phyloP scores from a whole-genome alignment of 2,329 filamentous ascomycete species.

The Raffaelea deltoideospora region DNA sequence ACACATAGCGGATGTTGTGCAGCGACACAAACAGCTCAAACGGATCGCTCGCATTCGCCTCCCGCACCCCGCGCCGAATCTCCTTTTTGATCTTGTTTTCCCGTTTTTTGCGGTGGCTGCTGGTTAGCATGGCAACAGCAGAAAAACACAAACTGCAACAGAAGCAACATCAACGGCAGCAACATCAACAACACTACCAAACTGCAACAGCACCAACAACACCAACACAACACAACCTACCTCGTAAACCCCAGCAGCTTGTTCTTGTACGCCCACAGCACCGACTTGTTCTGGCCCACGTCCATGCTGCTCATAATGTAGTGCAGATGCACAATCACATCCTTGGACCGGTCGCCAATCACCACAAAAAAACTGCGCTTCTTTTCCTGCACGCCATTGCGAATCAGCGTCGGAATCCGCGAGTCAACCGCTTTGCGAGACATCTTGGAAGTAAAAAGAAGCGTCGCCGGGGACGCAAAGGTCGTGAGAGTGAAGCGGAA shows the following conservation, averaged over 20 bases:
- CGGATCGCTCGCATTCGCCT: conserved; percentile 82
- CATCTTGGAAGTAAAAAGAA: conserved; percentile 25
- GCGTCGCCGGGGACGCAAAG: too few relatives aligned
- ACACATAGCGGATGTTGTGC: conserved; percentile 95
- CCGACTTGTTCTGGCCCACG: conserved; percentile 76
- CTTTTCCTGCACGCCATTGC: conserved; percentile 86
- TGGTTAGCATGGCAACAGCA: background rate
- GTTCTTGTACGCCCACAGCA: conserved; percentile 95
- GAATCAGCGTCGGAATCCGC: conserved; percentile 79
- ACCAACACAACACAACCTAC: conserved; percentile 16
- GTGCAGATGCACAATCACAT: conserved; percentile 87
- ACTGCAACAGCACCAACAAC: conserved; percentile 5
- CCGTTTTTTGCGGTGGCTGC: conserved; percentile 90
- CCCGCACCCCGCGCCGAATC: conserved; percentile 84
- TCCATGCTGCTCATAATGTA: conserved; percentile 73
- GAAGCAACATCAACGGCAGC: too few relatives aligned
- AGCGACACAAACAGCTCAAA: conserved; percentile 96
- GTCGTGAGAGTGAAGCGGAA: too few relatives aligned
- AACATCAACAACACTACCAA: too few relatives aligned
- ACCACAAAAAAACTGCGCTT: conserved; percentile 97
- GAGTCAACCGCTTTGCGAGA: conserved; percentile 56
- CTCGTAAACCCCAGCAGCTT: conserved; percentile 87
- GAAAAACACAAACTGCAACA: too few relatives aligned
- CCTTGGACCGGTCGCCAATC: conserved; percentile 85
- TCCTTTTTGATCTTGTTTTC: conserved; percentile 98